A percentile compares a stretch with the other conserved stretches of the same genome.
These are phyloP conservation scores for Phytopythium helicoides DNA, from an alignment of 352 stramenopile genomes.

Conservation along the genomic window DNA sequence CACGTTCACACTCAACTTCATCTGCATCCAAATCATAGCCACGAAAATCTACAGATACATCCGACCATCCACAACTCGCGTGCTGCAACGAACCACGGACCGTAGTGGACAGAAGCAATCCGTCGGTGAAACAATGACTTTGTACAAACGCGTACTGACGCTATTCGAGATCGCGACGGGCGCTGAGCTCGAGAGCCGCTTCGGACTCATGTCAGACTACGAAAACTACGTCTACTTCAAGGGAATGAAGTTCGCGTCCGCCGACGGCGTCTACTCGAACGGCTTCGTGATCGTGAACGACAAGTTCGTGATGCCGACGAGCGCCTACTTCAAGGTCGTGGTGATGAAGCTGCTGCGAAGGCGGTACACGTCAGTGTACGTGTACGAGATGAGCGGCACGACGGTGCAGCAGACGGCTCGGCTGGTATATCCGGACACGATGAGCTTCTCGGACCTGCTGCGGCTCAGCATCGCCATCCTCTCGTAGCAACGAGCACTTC, in stretches of 20 bases:
- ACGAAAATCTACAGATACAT: slow-evolving; percentile 26
- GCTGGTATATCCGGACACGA: slow-evolving; percentile 27
- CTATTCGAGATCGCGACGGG: slow-evolving; percentile 29
- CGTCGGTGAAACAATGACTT: not conserved
- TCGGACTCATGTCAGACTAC: slow-evolving; percentile 41
- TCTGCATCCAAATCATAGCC: slow-evolving; percentile 18
- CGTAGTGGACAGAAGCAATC: not conserved
- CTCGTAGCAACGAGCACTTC: slow-evolving; percentile 14
- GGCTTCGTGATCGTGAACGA: slow-evolving; percentile 36
- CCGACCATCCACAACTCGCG: slow-evolving; percentile 7
- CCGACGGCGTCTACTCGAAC: slow-evolving; percentile 28
- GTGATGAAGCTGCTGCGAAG: slow-evolving; percentile 18
- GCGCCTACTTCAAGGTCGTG: slow-evolving; percentile 22
- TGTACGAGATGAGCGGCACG: slow-evolving; percentile 26
- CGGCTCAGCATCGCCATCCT: slow-evolving; percentile 23
- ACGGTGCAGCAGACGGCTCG: slow-evolving; percentile 30
- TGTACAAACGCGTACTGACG: slow-evolving; percentile 18
- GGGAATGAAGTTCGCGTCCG: slow-evolving; percentile 31
- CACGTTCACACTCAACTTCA: slow-evolving; percentile 21
- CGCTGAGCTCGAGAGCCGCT: slow-evolving; percentile 15
- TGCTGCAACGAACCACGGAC: slow-evolving; percentile 3
- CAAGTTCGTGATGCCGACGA: slow-evolving; percentile 25
- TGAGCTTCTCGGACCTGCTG: slow-evolving; percentile 15
- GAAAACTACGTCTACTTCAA: slow-evolving; percentile 38
- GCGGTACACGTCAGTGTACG: slow-evolving; percentile 22